Evolutionary conservation across 345 rosid species (phyloP).

Genomic region (Linum lewisii): DNA sequence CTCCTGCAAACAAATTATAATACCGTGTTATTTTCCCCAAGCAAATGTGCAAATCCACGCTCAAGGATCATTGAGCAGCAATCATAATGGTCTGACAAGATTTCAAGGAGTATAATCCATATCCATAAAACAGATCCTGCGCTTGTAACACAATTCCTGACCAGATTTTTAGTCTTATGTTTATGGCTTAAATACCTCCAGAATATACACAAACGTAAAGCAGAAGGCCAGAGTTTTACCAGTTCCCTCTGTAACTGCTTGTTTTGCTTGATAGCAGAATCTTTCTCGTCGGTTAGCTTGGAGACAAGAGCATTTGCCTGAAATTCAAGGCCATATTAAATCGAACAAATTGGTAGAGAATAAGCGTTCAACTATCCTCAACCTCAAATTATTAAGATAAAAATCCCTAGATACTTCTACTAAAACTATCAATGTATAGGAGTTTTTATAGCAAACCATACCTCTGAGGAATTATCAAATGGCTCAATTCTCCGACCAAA

Average conservation of each 20-base stretch:
- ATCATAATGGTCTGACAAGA: too few relatives aligned
- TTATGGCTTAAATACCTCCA: not conserved
- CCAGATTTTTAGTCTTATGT: not conserved
- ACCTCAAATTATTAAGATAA: not conserved
- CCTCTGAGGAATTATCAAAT: slow-evolving; percentile 54
- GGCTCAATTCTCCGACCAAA: slow-evolving; percentile 34
- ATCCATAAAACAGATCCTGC: not conserved
- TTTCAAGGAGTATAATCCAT: too few relatives aligned
- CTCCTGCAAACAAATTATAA: slow-evolving; percentile 38
- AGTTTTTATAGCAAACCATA: slow-evolving; percentile 10
- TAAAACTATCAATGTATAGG: not conserved
- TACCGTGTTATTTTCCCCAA: not conserved
- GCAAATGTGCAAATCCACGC: not conserved
- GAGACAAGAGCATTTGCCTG: slow-evolving; percentile 45
- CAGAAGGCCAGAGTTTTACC: slow-evolving; percentile 31
- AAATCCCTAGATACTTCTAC: not conserved
- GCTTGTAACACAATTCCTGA: not conserved
- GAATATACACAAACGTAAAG: not conserved
- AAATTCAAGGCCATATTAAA: slow-evolving; percentile 7
- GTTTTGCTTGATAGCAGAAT: slow-evolving; percentile 35
- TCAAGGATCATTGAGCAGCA: too few relatives aligned
- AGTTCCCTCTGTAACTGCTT: slow-evolving; percentile 51
- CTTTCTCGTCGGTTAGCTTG: slow-evolving; percentile 54
- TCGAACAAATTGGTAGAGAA: too few relatives aligned
- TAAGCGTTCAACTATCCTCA: not conserved